phyloP scores from a whole-genome alignment of 441 rosid species.

The Daphne laureola region DNA sequence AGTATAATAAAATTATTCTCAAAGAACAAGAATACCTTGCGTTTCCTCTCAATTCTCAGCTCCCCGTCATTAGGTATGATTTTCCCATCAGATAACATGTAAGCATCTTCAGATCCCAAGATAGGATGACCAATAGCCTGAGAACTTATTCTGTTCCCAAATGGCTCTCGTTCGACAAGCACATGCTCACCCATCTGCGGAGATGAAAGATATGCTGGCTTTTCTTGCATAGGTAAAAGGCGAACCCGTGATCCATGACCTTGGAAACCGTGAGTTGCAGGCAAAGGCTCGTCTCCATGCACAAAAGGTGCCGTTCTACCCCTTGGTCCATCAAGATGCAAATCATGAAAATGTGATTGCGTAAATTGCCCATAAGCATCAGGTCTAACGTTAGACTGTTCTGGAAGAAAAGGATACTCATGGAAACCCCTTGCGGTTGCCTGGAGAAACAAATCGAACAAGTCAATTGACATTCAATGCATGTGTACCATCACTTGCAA shows the following conservation, averaged over 20 bases:
- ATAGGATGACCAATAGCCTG: slow-evolving; percentile 28
- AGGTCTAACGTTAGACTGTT: slow-evolving; percentile 47
- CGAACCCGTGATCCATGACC: slow-evolving; percentile 47
- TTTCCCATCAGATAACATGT: slow-evolving; percentile 47
- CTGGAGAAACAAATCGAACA: slow-evolving; percentile 16
- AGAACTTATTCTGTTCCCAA: slow-evolving; percentile 30
- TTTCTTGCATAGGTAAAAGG: slow-evolving; percentile 54
- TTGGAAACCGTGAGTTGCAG: slow-evolving; percentile 45
- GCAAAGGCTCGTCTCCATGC: slow-evolving; percentile 43
- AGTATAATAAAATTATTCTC: slow-evolving; percentile 10
- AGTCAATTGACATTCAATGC: too few species aligned
- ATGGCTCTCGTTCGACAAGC: slow-evolving; percentile 40
- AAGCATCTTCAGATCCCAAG: slow-evolving; percentile 49
- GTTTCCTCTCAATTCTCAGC: slow-evolving; percentile 53
- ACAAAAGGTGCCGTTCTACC: slow-evolving; percentile 47
- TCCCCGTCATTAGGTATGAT: slow-evolving; percentile 43
- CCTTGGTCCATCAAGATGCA: slow-evolving; percentile 41
- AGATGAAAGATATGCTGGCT: slow-evolving; percentile 45
- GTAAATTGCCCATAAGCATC: slow-evolving; percentile 48
- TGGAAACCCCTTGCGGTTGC: slow-evolving; percentile 48
- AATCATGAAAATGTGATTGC: slow-evolving; percentile 53
- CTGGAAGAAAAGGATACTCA: slow-evolving; percentile 70
- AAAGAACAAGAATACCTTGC: slow-evolving; percentile 44
- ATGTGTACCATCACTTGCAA: too few species aligned
- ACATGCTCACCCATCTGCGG: slow-evolving; percentile 45